Evolutionary conservation across 2,329 filamentous ascomycete species (phyloP), one percentile per base, ranked within the genome.

Genomic region (Mollisia scopiformis): DNA sequence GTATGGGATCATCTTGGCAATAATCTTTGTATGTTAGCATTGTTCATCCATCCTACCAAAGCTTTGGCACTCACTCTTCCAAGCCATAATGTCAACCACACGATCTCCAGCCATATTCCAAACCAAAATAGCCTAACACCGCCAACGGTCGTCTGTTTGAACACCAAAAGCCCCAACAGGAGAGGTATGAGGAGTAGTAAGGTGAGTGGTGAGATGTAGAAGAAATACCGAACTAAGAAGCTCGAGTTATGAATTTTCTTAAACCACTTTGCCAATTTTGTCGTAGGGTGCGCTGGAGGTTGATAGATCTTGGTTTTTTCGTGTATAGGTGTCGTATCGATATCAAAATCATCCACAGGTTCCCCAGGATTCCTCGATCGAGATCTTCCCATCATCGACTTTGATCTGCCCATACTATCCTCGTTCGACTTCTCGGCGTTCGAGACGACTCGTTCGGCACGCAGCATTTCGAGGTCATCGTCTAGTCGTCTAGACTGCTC

Each of bases 81-180:
- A 21, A 89, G 88, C 94, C 94, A 98, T 0, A 97, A 81, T 0
- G 92, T 92, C 64, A 94, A 82, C 94, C 94, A 98, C 27, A 97
- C 83, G 43, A 97, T 92, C 75, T 97, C 91, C 19, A 97, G 82
- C 94, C 94, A 98, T 64, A 97, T 92, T 30, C 91, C 91, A 72
- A 98, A 97, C 94, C 94, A 98, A 62, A 92, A 79, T 47, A 97
- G 79, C 64, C 86, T 72, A 0, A 97, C 92, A 21, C 89, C 92
- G 0, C 92, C 92, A 2, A 89, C 84, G 1, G 82, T 86, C 1
- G 89, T 79, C 52, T 82, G 66, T n/a, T 79, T 77, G 63, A 83
- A 89, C 1, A 83, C 64, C 19, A 90, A 75, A 1, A 81, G 82
- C 6, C 88, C 89, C 23, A 92, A 75, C 6, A 92, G 77, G 41